A percentile compares a stretch with the other conserved stretches of the same genome.
These are phyloP conservation scores for Apostasia shenzhenica DNA, from an alignment of 106 monocot genomes.

Conservation along the genomic window DNA sequence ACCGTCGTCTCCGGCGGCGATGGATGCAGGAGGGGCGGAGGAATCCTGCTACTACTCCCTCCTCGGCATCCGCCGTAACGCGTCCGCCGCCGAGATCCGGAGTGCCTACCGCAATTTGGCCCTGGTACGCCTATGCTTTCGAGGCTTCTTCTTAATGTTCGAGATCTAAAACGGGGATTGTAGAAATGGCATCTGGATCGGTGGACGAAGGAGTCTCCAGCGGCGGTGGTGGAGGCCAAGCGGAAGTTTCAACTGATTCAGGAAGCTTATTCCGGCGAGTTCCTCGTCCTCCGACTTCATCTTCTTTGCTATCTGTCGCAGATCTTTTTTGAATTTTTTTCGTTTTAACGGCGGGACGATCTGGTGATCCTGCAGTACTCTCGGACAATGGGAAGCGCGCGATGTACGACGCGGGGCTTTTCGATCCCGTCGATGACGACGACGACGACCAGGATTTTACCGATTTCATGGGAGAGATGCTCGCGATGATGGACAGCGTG, in stretches of 20 bases:
- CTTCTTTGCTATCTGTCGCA: background rate
- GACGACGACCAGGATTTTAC: constrained; percentile 68
- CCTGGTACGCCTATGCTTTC: constrained; percentile 20
- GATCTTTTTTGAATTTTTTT: background rate
- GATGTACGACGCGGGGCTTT: constrained; percentile 78
- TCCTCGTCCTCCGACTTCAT: background rate
- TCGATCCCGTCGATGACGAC: constrained; percentile 65
- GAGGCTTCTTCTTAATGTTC: background rate
- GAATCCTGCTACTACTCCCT: constrained; percentile 72
- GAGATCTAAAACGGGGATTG: background rate
- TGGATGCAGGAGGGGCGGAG: constrained; percentile 13
- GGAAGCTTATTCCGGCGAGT: constrained; percentile 86
- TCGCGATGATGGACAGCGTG: constrained; percentile 64
- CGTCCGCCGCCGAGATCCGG: constrained; percentile 68
- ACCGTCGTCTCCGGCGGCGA: background rate
- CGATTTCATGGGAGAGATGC: constrained; percentile 86
- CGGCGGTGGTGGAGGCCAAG: constrained; percentile 53
- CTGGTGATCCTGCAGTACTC: constrained; percentile 37
- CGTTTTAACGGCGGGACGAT: constrained; percentile 10
- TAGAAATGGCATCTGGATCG: constrained; percentile 92
- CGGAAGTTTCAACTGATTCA: constrained; percentile 75
- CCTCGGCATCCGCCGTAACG: constrained; percentile 64
- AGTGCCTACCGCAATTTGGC: constrained; percentile 79
- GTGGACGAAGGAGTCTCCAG: constrained; percentile 47
- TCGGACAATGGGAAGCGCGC: constrained; percentile 79